These are phyloP conservation scores for Ogataea neopini DNA, from an alignment of 805 yeast genomes.

Conservation along the genomic window DNA sequence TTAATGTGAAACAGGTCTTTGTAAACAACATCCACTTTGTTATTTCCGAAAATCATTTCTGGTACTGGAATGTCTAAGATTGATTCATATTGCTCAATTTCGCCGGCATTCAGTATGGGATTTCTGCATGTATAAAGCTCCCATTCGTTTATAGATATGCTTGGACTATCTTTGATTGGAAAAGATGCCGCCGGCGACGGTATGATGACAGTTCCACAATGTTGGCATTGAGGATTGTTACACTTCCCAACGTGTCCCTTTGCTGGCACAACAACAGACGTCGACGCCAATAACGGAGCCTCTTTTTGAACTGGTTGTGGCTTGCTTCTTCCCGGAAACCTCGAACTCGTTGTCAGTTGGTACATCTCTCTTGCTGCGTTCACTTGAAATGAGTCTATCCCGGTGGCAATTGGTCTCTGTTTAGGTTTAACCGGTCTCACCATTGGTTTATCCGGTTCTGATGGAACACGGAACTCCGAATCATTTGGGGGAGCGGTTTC, in stretches of 20 bases:
- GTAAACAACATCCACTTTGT: slow-evolving; percentile 48
- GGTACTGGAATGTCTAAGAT: slow-evolving; percentile 81
- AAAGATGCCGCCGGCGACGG: slow-evolving; percentile 70
- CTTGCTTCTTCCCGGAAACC: slow-evolving; percentile 28
- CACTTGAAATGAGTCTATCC: slow-evolving; percentile 57
- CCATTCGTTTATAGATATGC: slow-evolving; percentile 76
- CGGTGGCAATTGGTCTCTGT: slow-evolving; percentile 24
- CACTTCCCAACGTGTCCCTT: slow-evolving; percentile 22
- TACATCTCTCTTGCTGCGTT: slow-evolving; percentile 67
- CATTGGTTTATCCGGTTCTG: neutral
- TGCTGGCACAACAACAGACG: slow-evolving; percentile 22
- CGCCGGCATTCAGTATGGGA: slow-evolving; percentile 75
- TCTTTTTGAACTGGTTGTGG: neutral
- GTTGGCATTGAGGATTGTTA: slow-evolving; percentile 45
- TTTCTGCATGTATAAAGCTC: slow-evolving; percentile 66
- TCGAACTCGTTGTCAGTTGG: slow-evolving; percentile 45
- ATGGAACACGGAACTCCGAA: slow-evolving; percentile 1
- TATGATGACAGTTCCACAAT: slow-evolving; percentile 74
- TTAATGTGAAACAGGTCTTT: slow-evolving; percentile 40
- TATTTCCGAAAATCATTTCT: slow-evolving; percentile 96
- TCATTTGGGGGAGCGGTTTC: neutral
- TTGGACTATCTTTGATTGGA: slow-evolving; percentile 66
- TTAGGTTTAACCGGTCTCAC: neutral
- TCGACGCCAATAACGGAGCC: neutral
- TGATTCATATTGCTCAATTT: slow-evolving; percentile 66